Evolutionary conservation across 371 early-diverging fungal species (phyloP).

Genomic region (Aphelidium insulamus): DNA sequence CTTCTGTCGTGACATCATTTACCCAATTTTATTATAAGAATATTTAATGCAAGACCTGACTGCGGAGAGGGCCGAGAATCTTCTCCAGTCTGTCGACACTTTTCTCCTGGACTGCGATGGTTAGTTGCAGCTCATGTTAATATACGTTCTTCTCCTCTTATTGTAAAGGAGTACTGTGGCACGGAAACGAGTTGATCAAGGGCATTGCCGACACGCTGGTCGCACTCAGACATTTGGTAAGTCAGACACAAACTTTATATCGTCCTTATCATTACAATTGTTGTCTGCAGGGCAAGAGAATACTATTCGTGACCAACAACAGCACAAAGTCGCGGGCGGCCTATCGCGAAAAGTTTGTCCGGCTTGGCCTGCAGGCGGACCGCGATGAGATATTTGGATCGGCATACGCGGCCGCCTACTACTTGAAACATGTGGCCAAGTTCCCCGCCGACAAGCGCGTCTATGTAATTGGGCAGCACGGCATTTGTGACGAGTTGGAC

Average conservation of each 20-base stretch:
- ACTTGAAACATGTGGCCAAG: constrained; percentile 49
- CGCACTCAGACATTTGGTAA: constrained; percentile 12
- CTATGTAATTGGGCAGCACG: constrained; percentile 72
- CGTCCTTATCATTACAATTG: constrained; percentile 1
- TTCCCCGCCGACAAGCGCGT: constrained; percentile 67
- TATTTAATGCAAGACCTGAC: too few relatives aligned
- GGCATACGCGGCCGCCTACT: constrained; percentile 83
- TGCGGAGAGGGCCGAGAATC: too few relatives aligned
- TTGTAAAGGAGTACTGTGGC: constrained; percentile 72
- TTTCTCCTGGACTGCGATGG: constrained; percentile 94
- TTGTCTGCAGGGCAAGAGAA: constrained; percentile 35
- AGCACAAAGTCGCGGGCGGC: constrained; percentile 60
- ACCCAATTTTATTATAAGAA: too few relatives aligned
- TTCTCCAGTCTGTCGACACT: constrained; percentile 55
- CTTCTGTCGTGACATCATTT: too few relatives aligned
- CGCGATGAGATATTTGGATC: constrained; percentile 82
- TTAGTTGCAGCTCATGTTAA: constrained; percentile 7
- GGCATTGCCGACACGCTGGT: constrained; percentile 43
- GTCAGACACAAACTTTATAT: constrained; percentile 2
- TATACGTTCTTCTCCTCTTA: background rate
- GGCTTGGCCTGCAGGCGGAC: constrained; percentile 44
- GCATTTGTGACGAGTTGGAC: constrained; percentile 64
- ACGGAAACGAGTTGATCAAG: constrained; percentile 38
- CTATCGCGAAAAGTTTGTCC: constrained; percentile 57
- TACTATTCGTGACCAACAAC: constrained; percentile 92